Evolutionary conservation across 805 yeast species (phyloP).

Genomic region (Barnettozyma wickerhamii): DNA sequence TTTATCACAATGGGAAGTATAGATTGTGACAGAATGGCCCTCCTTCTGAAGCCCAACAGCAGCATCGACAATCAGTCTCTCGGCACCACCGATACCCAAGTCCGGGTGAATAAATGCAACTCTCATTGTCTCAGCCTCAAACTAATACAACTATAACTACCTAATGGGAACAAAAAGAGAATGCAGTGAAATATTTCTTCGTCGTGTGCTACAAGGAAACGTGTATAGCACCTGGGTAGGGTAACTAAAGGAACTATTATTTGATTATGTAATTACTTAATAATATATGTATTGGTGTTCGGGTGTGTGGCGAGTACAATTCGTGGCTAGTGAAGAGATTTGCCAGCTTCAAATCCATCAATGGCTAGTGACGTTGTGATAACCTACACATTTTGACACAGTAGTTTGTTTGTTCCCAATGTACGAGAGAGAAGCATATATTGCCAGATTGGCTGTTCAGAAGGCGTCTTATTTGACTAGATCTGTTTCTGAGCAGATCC

Average conservation of each 20-base stretch:
- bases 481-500: constrained; percentile 52
- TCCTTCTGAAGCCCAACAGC: constrained; percentile 78
- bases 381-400: too few relatives aligned
- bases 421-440: constrained; percentile 61
- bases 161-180: background rate
- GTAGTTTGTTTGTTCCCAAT: too few relatives aligned
- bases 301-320: background rate
- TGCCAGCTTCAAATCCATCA: too few relatives aligned
- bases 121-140: constrained; percentile 29
- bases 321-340: too few relatives aligned
- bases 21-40: constrained; percentile 61
- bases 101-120: constrained; percentile 94
- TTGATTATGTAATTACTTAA: too few relatives aligned
- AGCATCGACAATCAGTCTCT: constrained; percentile 92
- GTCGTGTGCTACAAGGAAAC: too few relatives aligned
- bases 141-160: background rate
- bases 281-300: too few relatives aligned
- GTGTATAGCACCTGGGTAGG: too few relatives aligned
- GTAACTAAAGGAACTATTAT: too few relatives aligned
- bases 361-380: too few relatives aligned
- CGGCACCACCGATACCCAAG: constrained; percentile 97
- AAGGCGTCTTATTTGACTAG: constrained; percentile 78
- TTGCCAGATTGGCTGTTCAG: constrained; percentile 88
- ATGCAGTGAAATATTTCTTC: too few relatives aligned
- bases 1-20: constrained; percentile 87